These are phyloP conservation scores for Madurella fahalii DNA, from an alignment of 2,329 filamentous ascomycete species.

Conservation along the genomic window DNA sequence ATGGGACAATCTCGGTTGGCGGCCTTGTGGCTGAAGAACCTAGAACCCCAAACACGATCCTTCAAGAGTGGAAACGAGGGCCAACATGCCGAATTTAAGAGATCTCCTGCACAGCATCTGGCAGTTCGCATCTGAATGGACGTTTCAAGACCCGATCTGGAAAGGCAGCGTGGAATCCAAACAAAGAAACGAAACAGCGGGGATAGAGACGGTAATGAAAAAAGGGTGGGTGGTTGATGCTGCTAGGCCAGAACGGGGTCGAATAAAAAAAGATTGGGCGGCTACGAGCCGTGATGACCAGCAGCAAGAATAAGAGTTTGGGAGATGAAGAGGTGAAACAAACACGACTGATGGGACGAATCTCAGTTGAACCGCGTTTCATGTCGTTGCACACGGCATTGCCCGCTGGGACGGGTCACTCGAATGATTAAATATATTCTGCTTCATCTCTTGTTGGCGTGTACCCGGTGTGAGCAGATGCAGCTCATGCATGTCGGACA, in stretches of 20 bases:
- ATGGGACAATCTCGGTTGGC: neutral
- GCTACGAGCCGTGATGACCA: constrained; percentile 7
- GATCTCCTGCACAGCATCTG: constrained; percentile 2
- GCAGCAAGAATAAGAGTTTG: neutral
- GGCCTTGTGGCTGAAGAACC: neutral
- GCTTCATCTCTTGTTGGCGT: neutral
- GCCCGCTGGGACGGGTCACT: neutral
- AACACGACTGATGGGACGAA: neutral
- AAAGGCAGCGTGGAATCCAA: constrained; percentile 3
- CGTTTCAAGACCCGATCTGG: constrained; percentile 12
- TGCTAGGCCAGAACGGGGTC: neutral
- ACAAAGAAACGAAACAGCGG: constrained; percentile 11
- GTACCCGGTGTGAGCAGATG: neutral
- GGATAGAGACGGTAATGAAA: neutral
- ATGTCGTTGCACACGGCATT: neutral
- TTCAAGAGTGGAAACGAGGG: neutral
- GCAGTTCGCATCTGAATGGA: neutral
- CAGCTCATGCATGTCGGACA: no score
- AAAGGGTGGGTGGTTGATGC: neutral
- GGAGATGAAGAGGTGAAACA: neutral
- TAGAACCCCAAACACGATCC: constrained; percentile 4
- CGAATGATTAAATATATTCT: neutral
- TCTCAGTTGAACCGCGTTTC: neutral
- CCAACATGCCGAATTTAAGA: constrained; percentile 7
- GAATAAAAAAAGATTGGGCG: constrained; percentile 20